Conservation (phyloP, 1,139 yeast species). For the Schizosaccharomyces versatilis region DNA sequence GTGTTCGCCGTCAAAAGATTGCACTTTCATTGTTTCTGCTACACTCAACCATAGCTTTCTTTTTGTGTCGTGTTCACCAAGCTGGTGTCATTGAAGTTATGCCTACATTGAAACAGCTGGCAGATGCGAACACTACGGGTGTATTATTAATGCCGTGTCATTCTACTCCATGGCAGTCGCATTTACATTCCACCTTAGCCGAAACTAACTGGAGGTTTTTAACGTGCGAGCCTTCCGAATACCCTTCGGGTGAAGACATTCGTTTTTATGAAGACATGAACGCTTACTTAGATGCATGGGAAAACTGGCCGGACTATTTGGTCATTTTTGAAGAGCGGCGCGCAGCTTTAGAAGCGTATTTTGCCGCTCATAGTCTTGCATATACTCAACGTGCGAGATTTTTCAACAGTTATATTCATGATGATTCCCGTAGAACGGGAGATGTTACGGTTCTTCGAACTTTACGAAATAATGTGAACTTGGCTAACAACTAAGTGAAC, state of each 20-base stretch:
- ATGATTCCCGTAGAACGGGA: conserved; percentile 67
- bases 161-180: conserved; percentile 88
- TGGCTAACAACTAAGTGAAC: no score
- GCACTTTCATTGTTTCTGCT: conserved; percentile 10
- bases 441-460: conserved; percentile 33
- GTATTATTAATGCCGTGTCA: conserved; percentile 90
- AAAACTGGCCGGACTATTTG: conserved; percentile 48
- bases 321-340: conserved; percentile 47
- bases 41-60: conserved; percentile 26
- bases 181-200: conserved; percentile 38
- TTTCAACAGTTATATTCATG: conserved; percentile 66
- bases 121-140: conserved; percentile 25
- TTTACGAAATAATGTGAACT: no score
- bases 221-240: conserved; percentile 72
- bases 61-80: conserved; percentile 50
- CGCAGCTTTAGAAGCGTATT: conserved; percentile 19
- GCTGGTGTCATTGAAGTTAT: conserved; percentile 62
- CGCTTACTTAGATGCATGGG: conserved; percentile 26
- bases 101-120: conserved; percentile 27
- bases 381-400: conserved; percentile 24
- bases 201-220: conserved; percentile 39
- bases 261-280: conserved; percentile 47
- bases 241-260: conserved; percentile 73
- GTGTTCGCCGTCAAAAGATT: not conserved
- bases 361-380: conserved; percentile 1